These are phyloP conservation scores for Scedosporium aurantiacum DNA, from an alignment of 2,329 filamentous ascomycete species.

Conservation along the genomic window DNA sequence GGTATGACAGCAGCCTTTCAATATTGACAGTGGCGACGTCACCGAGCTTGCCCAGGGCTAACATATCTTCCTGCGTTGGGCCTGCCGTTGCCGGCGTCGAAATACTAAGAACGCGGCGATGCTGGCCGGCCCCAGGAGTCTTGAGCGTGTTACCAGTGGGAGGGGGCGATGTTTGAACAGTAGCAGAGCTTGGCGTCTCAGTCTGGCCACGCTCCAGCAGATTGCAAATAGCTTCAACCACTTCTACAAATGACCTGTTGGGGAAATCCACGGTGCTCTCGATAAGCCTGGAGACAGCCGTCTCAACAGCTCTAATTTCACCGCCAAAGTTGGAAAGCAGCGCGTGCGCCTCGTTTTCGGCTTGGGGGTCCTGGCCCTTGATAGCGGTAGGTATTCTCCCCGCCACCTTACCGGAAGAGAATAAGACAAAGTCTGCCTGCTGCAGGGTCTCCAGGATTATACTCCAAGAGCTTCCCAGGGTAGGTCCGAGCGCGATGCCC, in stretches of 20 bases:
- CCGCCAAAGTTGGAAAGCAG: conserved; percentile 58
- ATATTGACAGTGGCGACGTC: conserved; percentile 66
- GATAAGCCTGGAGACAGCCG: conserved; percentile 73
- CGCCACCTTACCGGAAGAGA: conserved; percentile 45
- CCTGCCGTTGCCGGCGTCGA: conserved; percentile 32
- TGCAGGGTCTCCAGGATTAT: conserved; percentile 89
- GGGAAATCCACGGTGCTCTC: conserved; percentile 91
- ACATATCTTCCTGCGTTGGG: conserved; percentile 50
- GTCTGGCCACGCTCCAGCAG: conserved; percentile 42
- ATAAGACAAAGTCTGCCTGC: conserved; percentile 81
- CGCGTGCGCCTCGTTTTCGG: conserved; percentile 37
- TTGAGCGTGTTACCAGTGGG: conserved; percentile 20
- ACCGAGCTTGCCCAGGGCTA: conserved; percentile 62
- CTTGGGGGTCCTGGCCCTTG: conserved; percentile 33
- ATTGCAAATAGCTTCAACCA: conserved; percentile 64
- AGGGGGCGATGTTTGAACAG: conserved; percentile 9
- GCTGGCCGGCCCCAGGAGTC: conserved; percentile 24
- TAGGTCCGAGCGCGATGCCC: conserved; percentile 87
- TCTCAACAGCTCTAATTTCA: conserved; percentile 81
- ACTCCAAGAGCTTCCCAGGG: conserved; percentile 72
- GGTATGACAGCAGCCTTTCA: conserved; percentile 57
- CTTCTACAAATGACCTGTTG: conserved; percentile 65
- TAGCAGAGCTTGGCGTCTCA: conserved; percentile 10
- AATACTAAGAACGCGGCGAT: conserved; percentile 36
- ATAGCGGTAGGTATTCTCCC: conserved; percentile 38